These are phyloP conservation scores for Apiospora rasikravindrae DNA, from an alignment of 2,329 filamentous ascomycete genomes.

Conservation along the genomic window DNA sequence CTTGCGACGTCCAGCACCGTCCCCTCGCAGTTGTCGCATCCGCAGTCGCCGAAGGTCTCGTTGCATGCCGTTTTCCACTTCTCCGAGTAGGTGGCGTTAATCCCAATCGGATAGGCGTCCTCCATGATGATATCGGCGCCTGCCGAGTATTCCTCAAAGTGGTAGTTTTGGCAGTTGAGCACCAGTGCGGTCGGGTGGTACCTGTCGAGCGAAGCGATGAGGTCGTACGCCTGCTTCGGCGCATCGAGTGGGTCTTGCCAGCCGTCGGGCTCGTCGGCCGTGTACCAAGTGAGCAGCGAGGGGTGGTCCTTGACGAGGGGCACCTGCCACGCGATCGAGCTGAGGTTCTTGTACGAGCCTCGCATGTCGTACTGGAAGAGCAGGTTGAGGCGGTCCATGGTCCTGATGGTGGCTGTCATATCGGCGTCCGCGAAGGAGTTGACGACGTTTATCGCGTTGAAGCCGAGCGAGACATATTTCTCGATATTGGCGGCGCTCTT, in stretches of 20 bases:
- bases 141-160: conserved; percentile 59
- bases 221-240: conserved; percentile 46
- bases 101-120: conserved; percentile 64
- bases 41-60: conserved; percentile 64
- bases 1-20: conserved; percentile 55
- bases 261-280: conserved; percentile 59
- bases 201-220: conserved; percentile 57
- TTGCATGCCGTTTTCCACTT: conserved; percentile 64
- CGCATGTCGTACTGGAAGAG: conserved; percentile 53
- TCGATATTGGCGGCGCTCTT: conserved; percentile 40
- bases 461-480: conserved; percentile 42
- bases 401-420: conserved; percentile 39
- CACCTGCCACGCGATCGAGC: conserved; percentile 45
- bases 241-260: conserved; percentile 58
- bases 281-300: conserved; percentile 52
- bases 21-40: conserved; percentile 65
- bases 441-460: conserved; percentile 52
- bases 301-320: conserved; percentile 45
- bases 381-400: conserved; percentile 46
- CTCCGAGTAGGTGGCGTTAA: conserved; percentile 56
- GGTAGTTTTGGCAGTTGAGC: conserved; percentile 67
- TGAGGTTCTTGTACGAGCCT: conserved; percentile 50
- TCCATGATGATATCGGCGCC: conserved; percentile 65
- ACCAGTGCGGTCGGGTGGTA: conserved; percentile 66
- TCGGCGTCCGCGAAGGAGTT: conserved; percentile 41